These are phyloP conservation scores for Heteromeles arbutifolia DNA, from an alignment of 306 rosid genomes.

Conservation along the genomic window DNA sequence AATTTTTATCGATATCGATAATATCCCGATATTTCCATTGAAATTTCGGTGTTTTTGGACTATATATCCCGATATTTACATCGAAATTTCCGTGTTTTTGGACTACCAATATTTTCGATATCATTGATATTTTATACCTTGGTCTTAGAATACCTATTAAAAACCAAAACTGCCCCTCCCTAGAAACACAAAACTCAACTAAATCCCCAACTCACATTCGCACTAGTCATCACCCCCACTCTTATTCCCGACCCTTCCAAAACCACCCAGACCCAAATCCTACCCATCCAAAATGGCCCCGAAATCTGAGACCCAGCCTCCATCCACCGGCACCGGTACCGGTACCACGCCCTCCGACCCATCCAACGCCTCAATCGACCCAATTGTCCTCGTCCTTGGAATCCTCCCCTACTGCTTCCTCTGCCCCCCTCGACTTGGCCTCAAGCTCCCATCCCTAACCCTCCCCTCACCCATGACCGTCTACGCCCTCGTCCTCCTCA, in stretches of 20 bases:
- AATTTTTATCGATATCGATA: no score
- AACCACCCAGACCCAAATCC: neutral
- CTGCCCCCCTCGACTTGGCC: constrained; percentile 41
- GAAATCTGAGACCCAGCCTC: constrained; percentile 30
- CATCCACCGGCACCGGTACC: neutral
- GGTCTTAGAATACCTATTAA: neutral
- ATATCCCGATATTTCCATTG: no score
- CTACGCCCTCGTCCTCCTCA: constrained; percentile 69
- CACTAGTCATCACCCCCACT: neutral
- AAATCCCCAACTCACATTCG: no score
- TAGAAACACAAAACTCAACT: neutral
- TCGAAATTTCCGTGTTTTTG: no score
- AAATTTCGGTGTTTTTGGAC: no score
- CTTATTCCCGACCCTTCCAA: neutral
- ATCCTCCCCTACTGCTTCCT: constrained; percentile 64
- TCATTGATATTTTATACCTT: no score
- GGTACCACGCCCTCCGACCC: neutral
- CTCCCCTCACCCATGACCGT: constrained; percentile 58
- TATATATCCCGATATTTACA: no score
- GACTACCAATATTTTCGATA: no score
- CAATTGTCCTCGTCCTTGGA: constrained; percentile 31
- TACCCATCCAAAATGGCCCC: constrained; percentile 24
- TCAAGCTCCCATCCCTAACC: constrained; percentile 31
- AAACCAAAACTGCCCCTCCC: neutral
- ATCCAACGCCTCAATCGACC: constrained; percentile 28